Evolutionary conservation across 306 rosid genomes (phyloP).

Genomic region (Dicorynia guianensis): DNA sequence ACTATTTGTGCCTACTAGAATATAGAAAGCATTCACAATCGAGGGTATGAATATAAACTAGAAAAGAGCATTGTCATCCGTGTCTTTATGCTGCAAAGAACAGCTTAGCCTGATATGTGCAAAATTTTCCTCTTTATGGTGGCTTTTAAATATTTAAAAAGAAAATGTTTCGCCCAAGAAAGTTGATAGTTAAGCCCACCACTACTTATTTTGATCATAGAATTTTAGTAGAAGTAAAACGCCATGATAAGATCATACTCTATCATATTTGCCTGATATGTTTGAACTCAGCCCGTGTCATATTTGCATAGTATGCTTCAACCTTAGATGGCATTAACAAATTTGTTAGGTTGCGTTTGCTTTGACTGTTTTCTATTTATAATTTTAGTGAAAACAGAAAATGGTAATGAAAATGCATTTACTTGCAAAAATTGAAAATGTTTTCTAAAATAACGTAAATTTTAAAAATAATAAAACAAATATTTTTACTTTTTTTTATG

Average conservation of each 20-base stretch:
- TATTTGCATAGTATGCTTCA: no score
- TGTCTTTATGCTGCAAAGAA: constrained; percentile 10
- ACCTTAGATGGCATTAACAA: no score
- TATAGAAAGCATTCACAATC: constrained; percentile 18
- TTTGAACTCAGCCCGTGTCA: constrained; percentile 13
- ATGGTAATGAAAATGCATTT: no score
- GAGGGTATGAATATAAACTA: background rate
- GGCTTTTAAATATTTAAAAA: constrained; percentile 9
- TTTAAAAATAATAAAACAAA: no score
- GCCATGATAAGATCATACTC: constrained; percentile 1
- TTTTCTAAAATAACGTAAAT: no score
- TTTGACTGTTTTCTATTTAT: no score
- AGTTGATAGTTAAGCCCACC: background rate
- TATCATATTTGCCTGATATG: constrained; percentile 20
- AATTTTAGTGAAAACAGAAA: no score
- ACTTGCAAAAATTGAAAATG: no score
- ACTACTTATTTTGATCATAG: constrained; percentile 1
- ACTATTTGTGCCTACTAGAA: constrained; percentile 28
- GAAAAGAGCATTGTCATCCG: constrained; percentile 13
- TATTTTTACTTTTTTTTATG: no score
- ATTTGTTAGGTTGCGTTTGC: no score
- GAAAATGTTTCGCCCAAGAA: background rate
- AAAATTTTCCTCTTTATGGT: background rate
- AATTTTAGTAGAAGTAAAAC: background rate
- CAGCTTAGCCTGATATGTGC: constrained; percentile 16